Base-by-base conservation (phyloP, 2,329 filamentous ascomycete genomes). In the Paecilomyces variotii region DNA sequence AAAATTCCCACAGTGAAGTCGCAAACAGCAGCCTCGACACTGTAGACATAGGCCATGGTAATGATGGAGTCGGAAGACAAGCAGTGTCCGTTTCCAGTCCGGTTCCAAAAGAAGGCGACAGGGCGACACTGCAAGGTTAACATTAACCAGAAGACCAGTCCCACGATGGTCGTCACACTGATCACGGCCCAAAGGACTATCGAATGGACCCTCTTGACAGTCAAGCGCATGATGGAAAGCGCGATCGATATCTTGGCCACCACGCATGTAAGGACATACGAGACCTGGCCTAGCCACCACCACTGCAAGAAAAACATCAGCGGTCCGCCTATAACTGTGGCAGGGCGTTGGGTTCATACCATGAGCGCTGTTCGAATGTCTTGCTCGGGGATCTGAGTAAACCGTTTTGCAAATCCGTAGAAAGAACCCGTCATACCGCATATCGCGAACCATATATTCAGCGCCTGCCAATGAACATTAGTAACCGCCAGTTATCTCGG, bases 281-380 rank as follows among this genome's bases (percentile, higher is more conserved):
- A 77, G n/a, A 80, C 70, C 63, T 84, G 81, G 62, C 80, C 81
- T n/a, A 84, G 74, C 71, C 79, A 84, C 80, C 80, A 84, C 68
- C 70, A 74, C 72, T 73, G 24, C 26, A 26, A 52, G 14, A 27
- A 35, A 32, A 30, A 49, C 12, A 57, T 35, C 12, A 30, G 65
- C 25, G 12, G 35, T 34, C 2, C 26, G 32, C 9, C 5, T 10
- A 34, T 53, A 12, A n/a, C 19, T 24, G 24, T 11, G n/a, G n/a
- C 19, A 5, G 10, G 28, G 2, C n/a, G 24, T 14, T 7, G 14
- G 32, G 10, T 34, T 53, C 70, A 53, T 68, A 73, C 71, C 67
- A 72, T 70, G 57, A 73, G 61, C 4, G 70, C 71, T 24, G 66
- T 71, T 61, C 71, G 63, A 53, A 70, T 60, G 39, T 70, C 61